Evolutionary conservation across 2,329 filamentous ascomycete species (phyloP).

Genomic region (Colletotrichum horii): DNA sequence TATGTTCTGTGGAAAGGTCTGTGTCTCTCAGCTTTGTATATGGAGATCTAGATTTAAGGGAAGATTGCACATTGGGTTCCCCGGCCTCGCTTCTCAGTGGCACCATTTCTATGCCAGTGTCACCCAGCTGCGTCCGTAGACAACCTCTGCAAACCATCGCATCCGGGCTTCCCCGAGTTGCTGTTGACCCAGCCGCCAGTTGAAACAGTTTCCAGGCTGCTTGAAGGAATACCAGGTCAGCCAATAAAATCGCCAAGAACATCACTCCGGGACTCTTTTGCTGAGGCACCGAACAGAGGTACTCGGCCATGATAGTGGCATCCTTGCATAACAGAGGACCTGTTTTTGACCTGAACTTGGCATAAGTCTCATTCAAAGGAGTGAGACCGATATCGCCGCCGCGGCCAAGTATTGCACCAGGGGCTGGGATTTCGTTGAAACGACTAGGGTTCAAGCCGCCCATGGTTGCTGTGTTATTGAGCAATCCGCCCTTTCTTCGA

Average conservation of each 20-base stretch:
- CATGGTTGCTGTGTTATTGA: not conserved
- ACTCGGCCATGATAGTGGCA: not conserved
- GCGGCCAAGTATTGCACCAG: not conserved
- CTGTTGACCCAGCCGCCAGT: not conserved
- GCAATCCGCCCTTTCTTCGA: not conserved
- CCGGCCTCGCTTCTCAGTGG: not conserved
- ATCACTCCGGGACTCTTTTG: not conserved
- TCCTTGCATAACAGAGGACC: not conserved
- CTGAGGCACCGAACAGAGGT: not conserved
- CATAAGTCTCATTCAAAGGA: not conserved
- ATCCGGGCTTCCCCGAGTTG: not conserved
- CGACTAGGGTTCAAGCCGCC: not conserved
- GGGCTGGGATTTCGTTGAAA: not conserved
- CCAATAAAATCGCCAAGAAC: not conserved
- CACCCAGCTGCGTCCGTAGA: not conserved
- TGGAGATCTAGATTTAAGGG: not conserved
- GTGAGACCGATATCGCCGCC: not conserved
- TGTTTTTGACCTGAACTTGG: not conserved
- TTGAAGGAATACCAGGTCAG: not conserved
- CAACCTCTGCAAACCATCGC: not conserved
- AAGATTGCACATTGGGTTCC: not conserved
- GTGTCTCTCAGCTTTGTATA: not conserved
- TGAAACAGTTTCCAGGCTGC: not conserved
- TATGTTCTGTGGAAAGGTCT: not conserved
- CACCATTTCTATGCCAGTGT: not conserved